Evolutionary conservation across 164 flowering plant species (phyloP).

Genomic region (Buxus sempervirens): DNA sequence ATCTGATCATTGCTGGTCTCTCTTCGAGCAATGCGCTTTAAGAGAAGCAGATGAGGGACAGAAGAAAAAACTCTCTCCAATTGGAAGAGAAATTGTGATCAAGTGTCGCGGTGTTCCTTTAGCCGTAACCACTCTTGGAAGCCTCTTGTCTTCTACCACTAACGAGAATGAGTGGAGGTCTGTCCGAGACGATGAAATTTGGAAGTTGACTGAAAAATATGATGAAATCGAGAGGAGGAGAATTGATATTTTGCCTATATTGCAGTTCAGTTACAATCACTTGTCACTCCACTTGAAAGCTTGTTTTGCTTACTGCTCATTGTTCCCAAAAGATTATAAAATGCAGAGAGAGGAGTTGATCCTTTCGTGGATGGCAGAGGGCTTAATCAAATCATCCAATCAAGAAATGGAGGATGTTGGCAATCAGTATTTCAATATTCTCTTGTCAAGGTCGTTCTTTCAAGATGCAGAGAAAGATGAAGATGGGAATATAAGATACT

Average conservation of each 20-base stretch:
- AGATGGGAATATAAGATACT: background rate
- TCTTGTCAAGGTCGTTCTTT: constrained; percentile 13
- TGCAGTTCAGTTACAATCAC: constrained; percentile 18
- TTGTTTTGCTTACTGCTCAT: constrained; percentile 19
- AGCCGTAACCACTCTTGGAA: too few species aligned
- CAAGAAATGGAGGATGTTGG: constrained; percentile 9
- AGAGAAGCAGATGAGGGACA: background rate
- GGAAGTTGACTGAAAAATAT: constrained; percentile 8
- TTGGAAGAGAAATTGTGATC: background rate
- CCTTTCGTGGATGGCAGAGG: constrained; percentile 10
- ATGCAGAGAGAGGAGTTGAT: constrained; percentile 11
- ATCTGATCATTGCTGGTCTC: background rate
- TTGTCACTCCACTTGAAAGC: constrained; percentile 11
- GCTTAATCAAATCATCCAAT: background rate
- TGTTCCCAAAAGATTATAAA: constrained; percentile 8
- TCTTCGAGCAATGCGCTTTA: background rate
- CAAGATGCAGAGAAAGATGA: background rate
- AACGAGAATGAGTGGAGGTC: too few species aligned
- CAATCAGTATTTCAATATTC: background rate
- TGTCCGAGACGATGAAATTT: constrained; percentile 15
- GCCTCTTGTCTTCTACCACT: too few species aligned
- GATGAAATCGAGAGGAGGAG: background rate
- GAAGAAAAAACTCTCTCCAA: background rate
- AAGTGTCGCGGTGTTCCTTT: background rate
- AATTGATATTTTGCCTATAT: constrained; percentile 7